phyloP scores from a whole-genome alignment of 768 basidiomycete genomes.

The Nidularia pulvinata region DNA sequence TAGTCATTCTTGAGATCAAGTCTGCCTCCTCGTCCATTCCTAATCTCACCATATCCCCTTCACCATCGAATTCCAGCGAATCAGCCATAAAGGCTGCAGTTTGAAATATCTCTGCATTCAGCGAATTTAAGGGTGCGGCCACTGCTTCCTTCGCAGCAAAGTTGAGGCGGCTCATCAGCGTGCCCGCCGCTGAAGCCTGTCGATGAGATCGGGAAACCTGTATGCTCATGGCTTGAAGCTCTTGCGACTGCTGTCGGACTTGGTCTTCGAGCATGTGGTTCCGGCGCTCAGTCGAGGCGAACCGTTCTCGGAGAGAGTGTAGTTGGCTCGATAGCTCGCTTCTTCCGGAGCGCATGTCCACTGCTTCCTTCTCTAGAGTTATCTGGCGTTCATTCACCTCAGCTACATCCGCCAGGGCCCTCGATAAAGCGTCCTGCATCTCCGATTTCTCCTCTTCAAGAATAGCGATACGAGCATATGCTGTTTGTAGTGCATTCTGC shows the following conservation, averaged over 20 bases:
- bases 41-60: not conserved
- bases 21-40: conserved; percentile 5
- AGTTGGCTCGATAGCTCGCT: conserved; percentile 12
- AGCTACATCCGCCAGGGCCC: conserved; percentile 8
- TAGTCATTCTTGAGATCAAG: conserved; percentile 16
- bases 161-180: conserved; percentile 1
- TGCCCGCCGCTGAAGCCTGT: conserved; percentile 1
- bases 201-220: conserved; percentile 7
- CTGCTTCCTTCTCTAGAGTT: conserved; percentile 10
- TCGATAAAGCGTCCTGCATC: too few species aligned
- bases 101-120: conserved; percentile 41
- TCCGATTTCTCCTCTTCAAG: too few species aligned
- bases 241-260: conserved; percentile 25
- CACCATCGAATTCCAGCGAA: conserved; percentile 18
- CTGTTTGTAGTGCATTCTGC: not conserved
- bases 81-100: conserved; percentile 37
- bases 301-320: conserved; percentile 12
- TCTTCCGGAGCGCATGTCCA: too few species aligned
- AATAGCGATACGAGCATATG: conserved; percentile 1
- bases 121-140: conserved; percentile 17
- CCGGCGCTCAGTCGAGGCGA: conserved; percentile 18
- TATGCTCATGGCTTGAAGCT: conserved; percentile 16
- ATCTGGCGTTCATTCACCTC: conserved; percentile 5
- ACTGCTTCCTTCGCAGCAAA: conserved; percentile 17
- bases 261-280: conserved; percentile 31